These are phyloP conservation scores for Alternaria rosae DNA, from an alignment of 2,329 filamentous ascomycete species.

Conservation along the genomic window DNA sequence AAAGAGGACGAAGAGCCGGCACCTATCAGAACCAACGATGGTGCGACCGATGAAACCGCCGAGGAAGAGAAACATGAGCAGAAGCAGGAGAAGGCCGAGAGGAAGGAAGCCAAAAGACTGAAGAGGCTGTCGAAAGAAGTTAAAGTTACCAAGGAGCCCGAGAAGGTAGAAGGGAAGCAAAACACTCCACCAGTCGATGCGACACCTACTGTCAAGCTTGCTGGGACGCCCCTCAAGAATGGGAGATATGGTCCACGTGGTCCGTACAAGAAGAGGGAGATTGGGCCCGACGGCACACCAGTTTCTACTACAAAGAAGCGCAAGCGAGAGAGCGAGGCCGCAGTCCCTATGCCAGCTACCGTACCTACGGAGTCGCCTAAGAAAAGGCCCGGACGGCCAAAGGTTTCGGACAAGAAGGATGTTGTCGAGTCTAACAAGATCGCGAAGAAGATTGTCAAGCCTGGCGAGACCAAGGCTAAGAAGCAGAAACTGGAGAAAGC, in stretches of 20 bases:
- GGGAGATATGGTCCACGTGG: slow-evolving; percentile 7
- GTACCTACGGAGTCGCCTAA: background rate
- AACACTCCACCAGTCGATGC: background rate
- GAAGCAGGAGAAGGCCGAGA: slow-evolving; percentile 10
- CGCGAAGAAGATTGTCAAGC: background rate
- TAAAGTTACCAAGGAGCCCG: background rate
- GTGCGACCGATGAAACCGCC: background rate
- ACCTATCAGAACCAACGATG: background rate
- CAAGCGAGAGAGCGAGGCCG: slow-evolving; percentile 20
- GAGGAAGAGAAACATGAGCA: background rate
- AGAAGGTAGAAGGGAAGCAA: background rate
- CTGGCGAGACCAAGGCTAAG: slow-evolving; percentile 3
- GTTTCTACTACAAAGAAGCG: slow-evolving; percentile 25
- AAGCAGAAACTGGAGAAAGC: background rate
- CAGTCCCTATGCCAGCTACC: background rate
- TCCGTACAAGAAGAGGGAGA: slow-evolving; percentile 14
- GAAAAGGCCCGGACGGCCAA: slow-evolving; percentile 7
- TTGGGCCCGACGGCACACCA: background rate
- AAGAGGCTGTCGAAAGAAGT: slow-evolving; percentile 6
- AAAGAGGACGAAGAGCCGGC: slow-evolving; percentile 5
- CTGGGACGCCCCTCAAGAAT: slow-evolving; percentile 6
- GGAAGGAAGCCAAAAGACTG: slow-evolving; percentile 10
- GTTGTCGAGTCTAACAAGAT: background rate
- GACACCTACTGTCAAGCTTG: slow-evolving; percentile 1
- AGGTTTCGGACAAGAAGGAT: slow-evolving; percentile 3